A percentile compares a stretch with the other conserved stretches of the same genome.
Evolutionary conservation across 148 eudicot genomes (phyloP).

Genomic region (Dysphania ambrosioides): DNA sequence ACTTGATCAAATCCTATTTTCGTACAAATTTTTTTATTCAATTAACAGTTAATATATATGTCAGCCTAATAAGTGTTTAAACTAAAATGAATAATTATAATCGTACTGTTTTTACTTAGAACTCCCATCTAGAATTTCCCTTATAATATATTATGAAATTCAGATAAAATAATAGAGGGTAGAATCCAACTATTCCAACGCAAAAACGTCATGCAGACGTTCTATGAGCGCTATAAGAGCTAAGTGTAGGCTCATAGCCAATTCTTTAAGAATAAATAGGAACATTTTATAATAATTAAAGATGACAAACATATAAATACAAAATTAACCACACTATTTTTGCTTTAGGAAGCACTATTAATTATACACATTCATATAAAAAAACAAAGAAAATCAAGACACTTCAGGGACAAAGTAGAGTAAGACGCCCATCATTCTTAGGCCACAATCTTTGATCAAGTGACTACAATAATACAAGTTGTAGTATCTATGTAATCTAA

Average conservation of each 20-base stretch:
- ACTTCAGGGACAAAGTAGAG: constrained; percentile 29
- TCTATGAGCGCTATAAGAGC: neutral
- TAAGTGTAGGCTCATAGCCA: neutral
- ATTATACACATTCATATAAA: neutral
- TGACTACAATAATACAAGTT: neutral
- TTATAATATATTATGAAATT: too few relatives aligned
- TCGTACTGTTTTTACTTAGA: too few relatives aligned
- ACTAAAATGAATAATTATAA: too few relatives aligned
- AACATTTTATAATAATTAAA: neutral
- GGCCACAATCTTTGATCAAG: constrained; percentile 26
- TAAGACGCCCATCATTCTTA: constrained; percentile 31
- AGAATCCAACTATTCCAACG: neutral
- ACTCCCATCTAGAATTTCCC: too few relatives aligned
- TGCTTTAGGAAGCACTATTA: neutral
- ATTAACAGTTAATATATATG: too few relatives aligned
- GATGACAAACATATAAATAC: neutral
- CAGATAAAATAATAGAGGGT: too few relatives aligned
- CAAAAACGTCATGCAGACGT: neutral
- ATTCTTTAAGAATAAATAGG: neutral
- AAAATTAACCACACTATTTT: constrained; percentile 1
- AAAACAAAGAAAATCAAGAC: constrained; percentile 1
- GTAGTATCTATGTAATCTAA: too few relatives aligned
- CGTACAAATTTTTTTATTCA: too few relatives aligned
- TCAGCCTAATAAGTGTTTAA: too few relatives aligned
- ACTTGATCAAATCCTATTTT: too few relatives aligned